These are phyloP conservation scores for Eucalyptus lansdowneana DNA, from an alignment of 345 rosid genomes.

Conservation along the genomic window DNA sequence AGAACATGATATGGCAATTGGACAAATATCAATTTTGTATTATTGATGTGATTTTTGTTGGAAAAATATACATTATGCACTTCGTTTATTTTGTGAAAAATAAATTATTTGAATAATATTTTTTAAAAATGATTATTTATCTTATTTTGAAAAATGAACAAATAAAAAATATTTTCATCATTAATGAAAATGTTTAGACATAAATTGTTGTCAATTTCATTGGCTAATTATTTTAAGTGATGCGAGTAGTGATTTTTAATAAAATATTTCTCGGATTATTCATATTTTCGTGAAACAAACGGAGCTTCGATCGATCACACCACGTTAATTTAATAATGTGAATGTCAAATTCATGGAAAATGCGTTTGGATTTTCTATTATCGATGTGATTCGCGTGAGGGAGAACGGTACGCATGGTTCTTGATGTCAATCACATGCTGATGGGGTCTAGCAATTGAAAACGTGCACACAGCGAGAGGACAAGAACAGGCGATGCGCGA, in stretches of 20 bases:
- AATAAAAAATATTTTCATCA: not conserved
- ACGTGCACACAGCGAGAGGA: not conserved
- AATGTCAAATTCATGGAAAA: not conserved
- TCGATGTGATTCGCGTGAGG: not conserved
- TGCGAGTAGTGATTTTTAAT: not conserved
- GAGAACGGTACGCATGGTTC: not conserved
- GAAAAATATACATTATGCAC: not conserved
- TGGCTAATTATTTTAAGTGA: not conserved
- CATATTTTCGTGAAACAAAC: not conserved
- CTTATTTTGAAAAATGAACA: not conserved
- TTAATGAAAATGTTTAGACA: not conserved
- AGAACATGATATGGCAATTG: not conserved
- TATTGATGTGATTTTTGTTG: not conserved
- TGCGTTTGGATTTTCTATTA: not conserved
- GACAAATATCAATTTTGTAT: not conserved
- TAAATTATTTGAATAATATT: not conserved
- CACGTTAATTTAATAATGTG: not conserved
- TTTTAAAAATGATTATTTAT: not conserved
- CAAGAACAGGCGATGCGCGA: not conserved
- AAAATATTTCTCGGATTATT: not conserved
- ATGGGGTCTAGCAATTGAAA: not conserved
- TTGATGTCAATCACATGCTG: not conserved
- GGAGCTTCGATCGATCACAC: not conserved
- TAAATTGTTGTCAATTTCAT: not conserved
- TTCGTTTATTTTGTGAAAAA: rapidly evolving